Conservation (phyloP, 305 asterid genomes). For the Solanum hybrid region DNA sequence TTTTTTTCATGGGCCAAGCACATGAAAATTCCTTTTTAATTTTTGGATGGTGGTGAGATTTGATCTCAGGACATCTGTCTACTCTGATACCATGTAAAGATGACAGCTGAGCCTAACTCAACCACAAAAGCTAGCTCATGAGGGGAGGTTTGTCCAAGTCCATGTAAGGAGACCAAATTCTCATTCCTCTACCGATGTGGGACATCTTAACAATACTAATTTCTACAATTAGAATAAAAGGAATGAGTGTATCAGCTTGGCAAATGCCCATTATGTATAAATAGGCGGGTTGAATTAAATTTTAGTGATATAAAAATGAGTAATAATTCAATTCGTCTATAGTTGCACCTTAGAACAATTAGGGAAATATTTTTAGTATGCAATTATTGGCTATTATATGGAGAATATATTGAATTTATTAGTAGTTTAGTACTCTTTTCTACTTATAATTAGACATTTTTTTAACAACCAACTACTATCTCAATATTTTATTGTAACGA, state of each 20-base stretch:
- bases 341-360: background rate
- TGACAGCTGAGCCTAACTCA: no score
- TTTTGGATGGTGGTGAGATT: no score
- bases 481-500: background rate
- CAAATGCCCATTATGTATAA: background rate
- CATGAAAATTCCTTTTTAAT: no score
- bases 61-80: no score
- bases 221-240: background rate
- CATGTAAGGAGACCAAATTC: no score
- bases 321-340: background rate
- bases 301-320: background rate
- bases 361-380: background rate
- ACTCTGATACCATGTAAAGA: no score
- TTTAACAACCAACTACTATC: background rate
- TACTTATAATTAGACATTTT: background rate
- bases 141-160: no score
- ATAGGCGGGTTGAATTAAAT: background rate
- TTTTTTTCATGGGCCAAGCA: no score
- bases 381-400: background rate
- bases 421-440: background rate
- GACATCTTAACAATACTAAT: background rate
- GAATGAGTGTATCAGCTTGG: background rate
- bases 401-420: background rate
- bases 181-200: no score
- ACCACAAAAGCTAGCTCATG: no score